A percentile compares a stretch with the other conserved stretches of the same genome.
Evolutionary conservation across 1,284 basidiomycete species (phyloP).

Genomic region (Xerocomus nothofagi): DNA sequence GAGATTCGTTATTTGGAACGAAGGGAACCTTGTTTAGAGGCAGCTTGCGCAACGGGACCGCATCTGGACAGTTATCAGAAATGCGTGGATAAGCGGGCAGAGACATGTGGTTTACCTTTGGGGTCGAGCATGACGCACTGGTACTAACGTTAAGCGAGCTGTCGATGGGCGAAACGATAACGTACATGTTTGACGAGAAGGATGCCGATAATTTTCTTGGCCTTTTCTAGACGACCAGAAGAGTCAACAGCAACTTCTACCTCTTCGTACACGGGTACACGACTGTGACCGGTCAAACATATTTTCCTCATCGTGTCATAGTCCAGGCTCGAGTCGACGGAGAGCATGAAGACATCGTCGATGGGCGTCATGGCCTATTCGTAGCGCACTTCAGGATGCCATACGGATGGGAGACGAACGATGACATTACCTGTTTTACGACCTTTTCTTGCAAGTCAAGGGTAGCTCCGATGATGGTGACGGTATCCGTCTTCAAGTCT

Average conservation of each 20-base stretch:
- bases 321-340: constrained; percentile 51
- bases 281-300: constrained; percentile 54
- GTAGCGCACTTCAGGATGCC: not conserved
- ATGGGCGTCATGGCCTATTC: constrained; percentile 35
- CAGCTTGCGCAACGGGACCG: constrained; percentile 73
- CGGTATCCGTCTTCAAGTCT: constrained; percentile 70
- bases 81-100: not conserved
- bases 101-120: constrained; percentile 52
- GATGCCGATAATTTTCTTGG: constrained; percentile 53
- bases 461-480: constrained; percentile 75
- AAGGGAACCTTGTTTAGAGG: constrained; percentile 85
- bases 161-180: not conserved
- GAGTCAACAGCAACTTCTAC: constrained; percentile 37
- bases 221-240: constrained; percentile 31
- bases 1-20: constrained; percentile 82
- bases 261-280: constrained; percentile 45
- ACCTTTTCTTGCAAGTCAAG: constrained; percentile 71
- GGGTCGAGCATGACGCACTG: constrained; percentile 87
- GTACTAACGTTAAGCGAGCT: not conserved
- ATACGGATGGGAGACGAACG: not conserved
- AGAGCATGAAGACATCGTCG: constrained; percentile 50
- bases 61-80: constrained; percentile 47
- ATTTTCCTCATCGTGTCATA: constrained; percentile 51
- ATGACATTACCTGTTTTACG: constrained; percentile 46
- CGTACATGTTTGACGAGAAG: constrained; percentile 49